These are phyloP conservation scores for Stenocarpella maydis DNA, from an alignment of 2,329 filamentous ascomycete species.

Conservation along the genomic window DNA sequence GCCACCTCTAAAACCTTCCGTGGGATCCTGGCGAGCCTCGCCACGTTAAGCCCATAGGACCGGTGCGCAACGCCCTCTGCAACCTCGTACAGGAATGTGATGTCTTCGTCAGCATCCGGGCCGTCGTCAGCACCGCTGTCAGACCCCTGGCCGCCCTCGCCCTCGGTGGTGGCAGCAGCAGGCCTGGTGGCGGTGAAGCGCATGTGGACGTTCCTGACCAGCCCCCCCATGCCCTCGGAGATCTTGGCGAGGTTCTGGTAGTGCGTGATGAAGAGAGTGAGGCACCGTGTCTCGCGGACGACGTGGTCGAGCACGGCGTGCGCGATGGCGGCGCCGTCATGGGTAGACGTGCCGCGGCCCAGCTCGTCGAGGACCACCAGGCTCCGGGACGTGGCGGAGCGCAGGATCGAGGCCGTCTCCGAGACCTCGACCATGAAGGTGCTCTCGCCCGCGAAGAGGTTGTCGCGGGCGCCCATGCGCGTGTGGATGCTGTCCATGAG, in stretches of 20 bases:
- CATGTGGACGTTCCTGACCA: constrained; percentile 93
- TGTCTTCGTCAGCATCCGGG: constrained; percentile 70
- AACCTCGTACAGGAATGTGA: constrained; percentile 95
- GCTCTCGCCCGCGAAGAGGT: constrained; percentile 91
- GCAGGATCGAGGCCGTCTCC: constrained; percentile 90
- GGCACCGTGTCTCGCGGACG: constrained; percentile 74
- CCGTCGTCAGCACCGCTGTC: constrained; percentile 43
- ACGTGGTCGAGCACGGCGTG: constrained; percentile 89
- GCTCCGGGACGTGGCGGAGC: constrained; percentile 82
- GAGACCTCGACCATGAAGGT: constrained; percentile 99
- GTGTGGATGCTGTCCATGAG: constrained; percentile 93
- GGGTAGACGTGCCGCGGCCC: constrained; percentile 90
- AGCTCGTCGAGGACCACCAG: constrained; percentile 95
- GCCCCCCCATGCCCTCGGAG: constrained; percentile 69
- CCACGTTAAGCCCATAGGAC: constrained; percentile 94
- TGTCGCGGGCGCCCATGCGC: constrained; percentile 95
- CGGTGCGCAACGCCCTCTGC: constrained; percentile 90
- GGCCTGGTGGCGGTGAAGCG: constrained; percentile 67
- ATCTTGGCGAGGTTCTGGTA: constrained; percentile 85
- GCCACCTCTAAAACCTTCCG: constrained; percentile 80
- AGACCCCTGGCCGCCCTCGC: constrained; percentile 3
- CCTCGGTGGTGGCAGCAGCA: not conserved
- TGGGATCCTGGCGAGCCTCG: constrained; percentile 83
- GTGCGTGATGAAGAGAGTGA: constrained; percentile 97
- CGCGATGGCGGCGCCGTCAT: constrained; percentile 96